Evolutionary conservation across 768 basidiomycete species (phyloP).

Genomic region (Ramaria sp.): DNA sequence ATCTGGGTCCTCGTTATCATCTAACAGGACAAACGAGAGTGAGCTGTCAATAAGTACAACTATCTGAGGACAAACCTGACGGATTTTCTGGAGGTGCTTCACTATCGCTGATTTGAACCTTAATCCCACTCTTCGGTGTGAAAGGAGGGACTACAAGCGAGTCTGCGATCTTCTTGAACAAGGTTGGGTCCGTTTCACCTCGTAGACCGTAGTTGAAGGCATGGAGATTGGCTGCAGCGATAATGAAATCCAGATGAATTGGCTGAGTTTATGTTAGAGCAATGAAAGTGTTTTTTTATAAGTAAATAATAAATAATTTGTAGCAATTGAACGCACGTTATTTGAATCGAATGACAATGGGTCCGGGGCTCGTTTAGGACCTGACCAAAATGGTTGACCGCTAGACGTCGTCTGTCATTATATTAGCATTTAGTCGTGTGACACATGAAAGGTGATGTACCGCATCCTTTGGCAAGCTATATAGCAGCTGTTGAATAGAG

Average conservation of each 20-base stretch:
- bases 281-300: background rate
- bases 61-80: constrained; percentile 20
- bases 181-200: constrained; percentile 66
- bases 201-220: constrained; percentile 97
- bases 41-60: constrained; percentile 10
- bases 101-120: constrained; percentile 86
- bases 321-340: constrained; percentile 81
- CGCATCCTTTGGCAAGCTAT: constrained; percentile 91
- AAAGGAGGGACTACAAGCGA: constrained; percentile 84
- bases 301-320: too few species aligned
- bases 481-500: constrained; percentile 84
- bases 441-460: constrained; percentile 22
- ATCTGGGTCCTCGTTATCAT: constrained; percentile 41
- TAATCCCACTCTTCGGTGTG: constrained; percentile 84
- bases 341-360: constrained; percentile 76
- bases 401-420: constrained; percentile 50
- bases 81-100: constrained; percentile 63
- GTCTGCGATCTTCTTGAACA: constrained; percentile 80
- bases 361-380: constrained; percentile 95
- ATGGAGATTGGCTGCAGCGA: constrained; percentile 91
- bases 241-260: constrained; percentile 77
- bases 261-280: constrained; percentile 35
- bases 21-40: background rate
- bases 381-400: constrained; percentile 98
- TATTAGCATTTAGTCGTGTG: background rate